These are phyloP conservation scores for Coprinellus micaceus DNA, from an alignment of 768 basidiomycete genomes.

Conservation along the genomic window DNA sequence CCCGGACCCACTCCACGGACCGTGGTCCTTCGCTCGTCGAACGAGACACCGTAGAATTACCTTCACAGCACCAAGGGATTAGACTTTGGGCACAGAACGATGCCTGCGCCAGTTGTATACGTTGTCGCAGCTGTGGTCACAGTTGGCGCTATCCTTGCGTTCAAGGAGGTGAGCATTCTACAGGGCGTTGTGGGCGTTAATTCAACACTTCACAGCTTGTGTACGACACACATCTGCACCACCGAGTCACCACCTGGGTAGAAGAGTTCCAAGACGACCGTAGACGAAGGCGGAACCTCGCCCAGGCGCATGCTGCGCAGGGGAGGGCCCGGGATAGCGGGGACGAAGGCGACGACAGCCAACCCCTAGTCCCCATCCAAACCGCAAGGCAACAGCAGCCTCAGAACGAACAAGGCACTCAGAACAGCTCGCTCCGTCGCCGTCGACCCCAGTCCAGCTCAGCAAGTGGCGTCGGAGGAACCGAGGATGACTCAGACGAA, in stretches of 20 bases:
- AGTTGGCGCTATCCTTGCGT: constrained; percentile 49
- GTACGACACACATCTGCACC: constrained; percentile 68
- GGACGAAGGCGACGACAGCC: constrained; percentile 14
- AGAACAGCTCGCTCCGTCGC: constrained; percentile 5
- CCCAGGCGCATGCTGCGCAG: constrained; percentile 6
- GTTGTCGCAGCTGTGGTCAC: constrained; percentile 36
- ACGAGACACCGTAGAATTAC: too few species aligned
- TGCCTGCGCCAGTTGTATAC: constrained; percentile 44
- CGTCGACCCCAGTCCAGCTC: neutral
- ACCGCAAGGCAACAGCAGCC: constrained; percentile 22
- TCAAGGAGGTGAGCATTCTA: constrained; percentile 50
- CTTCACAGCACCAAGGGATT: neutral
- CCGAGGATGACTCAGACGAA: constrained; percentile 17
- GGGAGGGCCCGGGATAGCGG: constrained; percentile 15
- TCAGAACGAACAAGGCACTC: constrained; percentile 14
- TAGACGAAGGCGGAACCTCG: constrained; percentile 26
- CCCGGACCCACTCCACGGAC: too few species aligned
- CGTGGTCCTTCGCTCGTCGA: too few species aligned
- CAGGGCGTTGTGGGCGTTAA: neutral
- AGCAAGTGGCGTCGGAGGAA: constrained; percentile 8
- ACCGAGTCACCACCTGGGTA: constrained; percentile 49
- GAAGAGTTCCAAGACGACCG: constrained; percentile 32
- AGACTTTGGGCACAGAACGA: constrained; percentile 8
- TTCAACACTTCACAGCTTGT: constrained; percentile 48
- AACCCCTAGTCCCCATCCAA: neutral